phyloP scores from a whole-genome alignment of 2,329 filamentous ascomycete species.

The Penicillium sp. region DNA sequence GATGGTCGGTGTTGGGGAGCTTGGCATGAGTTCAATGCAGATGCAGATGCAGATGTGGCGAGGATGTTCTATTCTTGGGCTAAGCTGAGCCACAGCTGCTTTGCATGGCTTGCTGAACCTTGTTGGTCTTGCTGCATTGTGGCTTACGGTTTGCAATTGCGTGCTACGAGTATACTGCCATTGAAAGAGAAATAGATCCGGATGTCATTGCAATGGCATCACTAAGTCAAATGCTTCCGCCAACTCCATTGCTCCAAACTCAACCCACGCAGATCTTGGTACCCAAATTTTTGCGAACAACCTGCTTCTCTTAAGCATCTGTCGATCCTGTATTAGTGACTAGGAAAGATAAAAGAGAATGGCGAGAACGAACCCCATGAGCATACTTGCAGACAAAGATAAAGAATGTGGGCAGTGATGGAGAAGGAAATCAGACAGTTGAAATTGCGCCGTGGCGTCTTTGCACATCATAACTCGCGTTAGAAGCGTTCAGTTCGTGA shows the following conservation, averaged over 20 bases:
- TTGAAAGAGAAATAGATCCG: slow-evolving; percentile 13
- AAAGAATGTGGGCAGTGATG: background rate
- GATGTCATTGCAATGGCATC: slow-evolving; percentile 1
- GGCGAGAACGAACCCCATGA: background rate
- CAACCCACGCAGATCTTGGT: background rate
- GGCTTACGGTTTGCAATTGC: too few relatives aligned
- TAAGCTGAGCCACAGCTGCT: too few relatives aligned
- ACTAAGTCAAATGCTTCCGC: background rate
- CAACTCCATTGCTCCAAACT: slow-evolving; percentile 6
- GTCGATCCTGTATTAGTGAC: background rate
- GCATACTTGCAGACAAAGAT: background rate
- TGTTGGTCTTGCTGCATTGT: too few relatives aligned
- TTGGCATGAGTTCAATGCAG: too few relatives aligned
- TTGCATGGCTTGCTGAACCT: too few relatives aligned
- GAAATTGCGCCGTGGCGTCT: too few relatives aligned
- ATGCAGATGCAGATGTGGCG: too few relatives aligned
- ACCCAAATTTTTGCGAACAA: slow-evolving; percentile 12
- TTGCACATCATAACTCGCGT: background rate
- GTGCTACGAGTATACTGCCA: too few relatives aligned
- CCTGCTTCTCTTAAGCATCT: background rate
- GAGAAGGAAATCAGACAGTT: background rate
- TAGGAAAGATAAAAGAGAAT: background rate
- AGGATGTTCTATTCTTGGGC: too few relatives aligned
- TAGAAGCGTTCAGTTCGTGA: background rate
- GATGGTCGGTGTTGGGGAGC: too few relatives aligned